Conservation (phyloP, 345 rosid species). For the Barbarea vulgaris region DNA sequence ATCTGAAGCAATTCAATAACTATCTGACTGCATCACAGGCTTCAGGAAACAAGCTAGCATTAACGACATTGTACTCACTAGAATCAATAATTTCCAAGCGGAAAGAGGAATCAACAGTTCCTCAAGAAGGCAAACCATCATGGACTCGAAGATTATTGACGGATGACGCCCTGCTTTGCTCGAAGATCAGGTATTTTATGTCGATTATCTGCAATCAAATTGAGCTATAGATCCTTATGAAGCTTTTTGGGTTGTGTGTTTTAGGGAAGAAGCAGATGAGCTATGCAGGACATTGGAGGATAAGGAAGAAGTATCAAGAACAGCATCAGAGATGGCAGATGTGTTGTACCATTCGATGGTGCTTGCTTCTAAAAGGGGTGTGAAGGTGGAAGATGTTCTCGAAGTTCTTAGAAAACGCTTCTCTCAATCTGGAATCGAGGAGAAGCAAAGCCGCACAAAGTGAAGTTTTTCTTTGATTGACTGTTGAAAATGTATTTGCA, state of each 20-base stretch:
- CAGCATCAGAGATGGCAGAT: constrained; percentile 87
- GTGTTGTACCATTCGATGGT: constrained; percentile 79
- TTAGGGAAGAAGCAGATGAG: constrained; percentile 89
- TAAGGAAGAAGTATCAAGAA: constrained; percentile 56
- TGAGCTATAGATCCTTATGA: neutral
- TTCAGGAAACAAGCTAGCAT: constrained; percentile 54
- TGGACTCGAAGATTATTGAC: constrained; percentile 70
- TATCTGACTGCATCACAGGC: constrained; percentile 43
- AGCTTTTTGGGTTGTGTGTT: neutral
- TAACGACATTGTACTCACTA: constrained; percentile 62
- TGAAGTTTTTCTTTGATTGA: neutral
- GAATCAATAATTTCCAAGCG: constrained; percentile 74
- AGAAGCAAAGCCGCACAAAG: constrained; percentile 56
- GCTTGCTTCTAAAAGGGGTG: constrained; percentile 55
- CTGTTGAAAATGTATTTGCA: neutral
- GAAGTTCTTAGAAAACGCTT: constrained; percentile 64
- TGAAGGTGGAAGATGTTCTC: constrained; percentile 61
- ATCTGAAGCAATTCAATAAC: neutral
- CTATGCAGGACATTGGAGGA: constrained; percentile 77
- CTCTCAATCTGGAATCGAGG: constrained; percentile 72
- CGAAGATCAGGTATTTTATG: constrained; percentile 66
- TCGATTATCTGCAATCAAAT: neutral
- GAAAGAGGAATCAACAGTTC: constrained; percentile 57
- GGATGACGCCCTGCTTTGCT: constrained; percentile 58
- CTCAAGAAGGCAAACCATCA: constrained; percentile 68